Evolutionary conservation across 2,329 filamentous ascomycete species (phyloP).

Genomic region (Cordyceps cicadae): DNA sequence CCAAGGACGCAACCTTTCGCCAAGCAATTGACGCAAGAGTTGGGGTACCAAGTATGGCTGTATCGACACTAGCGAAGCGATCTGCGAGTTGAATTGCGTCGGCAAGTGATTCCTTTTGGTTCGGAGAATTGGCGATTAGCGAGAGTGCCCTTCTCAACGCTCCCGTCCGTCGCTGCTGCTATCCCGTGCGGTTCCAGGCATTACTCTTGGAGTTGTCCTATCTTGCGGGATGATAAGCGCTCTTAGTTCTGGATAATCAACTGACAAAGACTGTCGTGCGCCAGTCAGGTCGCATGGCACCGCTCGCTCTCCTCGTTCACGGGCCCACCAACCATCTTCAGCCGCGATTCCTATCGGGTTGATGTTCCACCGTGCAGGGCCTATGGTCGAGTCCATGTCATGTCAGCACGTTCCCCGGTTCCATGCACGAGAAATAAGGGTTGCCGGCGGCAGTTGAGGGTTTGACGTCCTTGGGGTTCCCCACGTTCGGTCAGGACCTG

Average conservation of each 20-base stretch:
- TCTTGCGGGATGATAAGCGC: too few relatives aligned
- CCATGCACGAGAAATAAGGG: not conserved
- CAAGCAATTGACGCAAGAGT: not conserved
- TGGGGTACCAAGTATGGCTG: not conserved
- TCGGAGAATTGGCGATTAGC: not conserved
- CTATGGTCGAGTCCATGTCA: not conserved
- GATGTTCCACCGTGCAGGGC: not conserved
- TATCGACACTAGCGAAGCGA: slow-evolving; percentile 8
- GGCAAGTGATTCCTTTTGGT: not conserved
- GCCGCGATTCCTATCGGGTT: not conserved
- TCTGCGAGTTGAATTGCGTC: not conserved
- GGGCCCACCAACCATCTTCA: slow-evolving; percentile 1
- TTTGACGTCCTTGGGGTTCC: not conserved
- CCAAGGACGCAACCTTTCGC: not conserved
- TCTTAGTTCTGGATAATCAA: not conserved
- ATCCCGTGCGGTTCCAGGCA: not conserved
- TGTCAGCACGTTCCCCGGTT: slow-evolving; percentile 5
- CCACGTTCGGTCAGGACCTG: not conserved
- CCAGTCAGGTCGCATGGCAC: not conserved
- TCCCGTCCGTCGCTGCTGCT: too few relatives aligned
- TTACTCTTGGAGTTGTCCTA: too few relatives aligned
- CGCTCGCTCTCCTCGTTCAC: slow-evolving; percentile 4
- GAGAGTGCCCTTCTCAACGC: not conserved
- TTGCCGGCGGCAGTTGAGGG: not conserved
- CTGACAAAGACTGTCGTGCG: not conserved